Percentiles rank a stretch among this genome's conserved stretches.
Conservation (phyloP, 805 yeast species). For the Ogataea wickerhamii region DNA sequence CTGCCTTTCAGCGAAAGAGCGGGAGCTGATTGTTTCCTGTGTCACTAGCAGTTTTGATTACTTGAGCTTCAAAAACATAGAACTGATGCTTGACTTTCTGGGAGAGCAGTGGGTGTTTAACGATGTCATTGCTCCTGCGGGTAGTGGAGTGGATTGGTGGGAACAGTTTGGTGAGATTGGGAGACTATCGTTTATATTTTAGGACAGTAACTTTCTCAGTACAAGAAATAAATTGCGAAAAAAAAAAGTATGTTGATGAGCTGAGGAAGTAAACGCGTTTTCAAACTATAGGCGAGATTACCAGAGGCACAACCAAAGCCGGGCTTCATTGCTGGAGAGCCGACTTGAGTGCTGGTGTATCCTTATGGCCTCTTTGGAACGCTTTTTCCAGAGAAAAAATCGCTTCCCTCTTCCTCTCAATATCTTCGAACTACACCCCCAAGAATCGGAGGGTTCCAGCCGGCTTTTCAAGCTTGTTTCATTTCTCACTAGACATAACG, state of each 20-base stretch:
- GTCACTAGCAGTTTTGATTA: slow-evolving; percentile 13
- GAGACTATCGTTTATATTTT: slow-evolving; percentile 17
- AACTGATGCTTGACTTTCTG: slow-evolving; percentile 15
- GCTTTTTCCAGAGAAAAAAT: no score
- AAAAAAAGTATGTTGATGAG: no score
- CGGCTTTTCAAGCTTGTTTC: slow-evolving; percentile 6
- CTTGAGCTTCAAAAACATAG: slow-evolving; percentile 23
- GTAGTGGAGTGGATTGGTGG: slow-evolving; percentile 11
- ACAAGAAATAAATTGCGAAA: no score
- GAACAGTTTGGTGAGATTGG: slow-evolving; percentile 18
- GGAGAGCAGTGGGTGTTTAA: slow-evolving; percentile 16
- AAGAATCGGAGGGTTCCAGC: no score
- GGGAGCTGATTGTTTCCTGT: slow-evolving; percentile 11
- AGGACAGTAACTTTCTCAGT: no score
- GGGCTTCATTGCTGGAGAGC: no score
- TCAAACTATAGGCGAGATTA: no score
- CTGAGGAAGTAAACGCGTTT: no score
- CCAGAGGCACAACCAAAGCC: no score
- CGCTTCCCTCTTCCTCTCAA: no score
- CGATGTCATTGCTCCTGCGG: background rate
- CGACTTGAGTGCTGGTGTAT: no score
- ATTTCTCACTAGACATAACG: slow-evolving; percentile 4
- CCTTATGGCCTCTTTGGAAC: no score
- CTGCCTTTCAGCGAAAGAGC: slow-evolving; percentile 12
- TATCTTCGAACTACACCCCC: background rate